Base-by-base conservation (phyloP, 345 rosid genomes). In the Cardamine resedifolia region DNA sequence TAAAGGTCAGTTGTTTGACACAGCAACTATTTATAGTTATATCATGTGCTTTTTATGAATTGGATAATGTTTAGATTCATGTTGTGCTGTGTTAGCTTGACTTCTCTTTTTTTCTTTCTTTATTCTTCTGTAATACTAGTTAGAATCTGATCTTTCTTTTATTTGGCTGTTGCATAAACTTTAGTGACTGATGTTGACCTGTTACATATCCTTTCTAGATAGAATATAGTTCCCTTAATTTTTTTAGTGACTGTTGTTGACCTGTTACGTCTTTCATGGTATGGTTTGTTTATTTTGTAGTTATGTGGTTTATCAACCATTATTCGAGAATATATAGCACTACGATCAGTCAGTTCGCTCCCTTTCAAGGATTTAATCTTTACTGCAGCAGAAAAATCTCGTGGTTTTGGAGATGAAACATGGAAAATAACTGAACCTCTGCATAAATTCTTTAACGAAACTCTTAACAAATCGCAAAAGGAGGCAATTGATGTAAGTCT, bases 301-400 rank as follows among this genome's bases (percentile, higher is more conserved):
- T 77, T 91, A 64, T 89, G 99, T 86, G 81, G 96, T 78, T 83
- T 94, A 63, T 94, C 99, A 63, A 94, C 99, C 34, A 91, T 91
- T 76, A 80, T 80, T 49, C 97, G 96, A 77, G 97, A 94, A 84
- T 94, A 94, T 74, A 58, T 79, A 67, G 99, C 96, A 69, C 69
- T 94, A 47, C 76, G 89, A 75, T 88, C 93, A 51, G 78, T 94
- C 55, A 77, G 86, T 58, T 86, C 89, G 33, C 96, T 94, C 38
- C 96, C 98, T 53, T 94, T 94, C 87, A 94, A 81, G 88, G 91
- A 91, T 84, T 84, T 91, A 73, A 89, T 94, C 72, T 66, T 94
- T 39, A 78, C 75, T 16, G 96, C 89, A 51, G 60, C 79, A 9
- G 90, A 83, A 62, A 79, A 75, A 73, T 78, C 68, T 69, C 79